Evolutionary conservation across 2,329 filamentous ascomycete genomes (phyloP), one percentile per base, ranked within the genome.

Genomic region (Ophiostoma sp.): DNA sequence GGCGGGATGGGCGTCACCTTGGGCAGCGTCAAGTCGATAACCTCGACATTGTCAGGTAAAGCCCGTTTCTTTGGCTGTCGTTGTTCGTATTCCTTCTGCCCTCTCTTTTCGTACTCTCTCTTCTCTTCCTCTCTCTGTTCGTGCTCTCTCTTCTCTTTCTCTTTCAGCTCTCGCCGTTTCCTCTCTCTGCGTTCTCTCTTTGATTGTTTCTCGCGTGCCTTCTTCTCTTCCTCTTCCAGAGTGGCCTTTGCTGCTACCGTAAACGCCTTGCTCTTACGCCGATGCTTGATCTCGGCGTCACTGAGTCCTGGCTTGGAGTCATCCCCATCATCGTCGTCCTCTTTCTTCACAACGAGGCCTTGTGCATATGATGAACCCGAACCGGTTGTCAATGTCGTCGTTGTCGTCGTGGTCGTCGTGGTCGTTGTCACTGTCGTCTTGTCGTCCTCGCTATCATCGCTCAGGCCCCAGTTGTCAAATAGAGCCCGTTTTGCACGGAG

Each of bases 241-340:
- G 49, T 41, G 3, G 42, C 58, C 64, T 40, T 63, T 8, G 68
- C 66, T 4, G 71, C 69, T 1, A 38, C 64, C 40, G 75, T 75
- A 71, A 74, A 74, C n/a, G 73, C 71, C 40, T 71, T 70, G 68
- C 69, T 75, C 41, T 73, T 72, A 67, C 75, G 75, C 18, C 81
- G 76, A 55, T 76, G 74, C 7, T 76, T 70, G 0, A 18, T 9
- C 44, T 65, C 64, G 16, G 64, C 64, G 40, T n/a, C 44, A 16
- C 16, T n/a, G 6, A 63, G 58, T 16, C 9, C 6, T 5, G 58
- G 58, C 41, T 18, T 45, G 38, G 2, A 5, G 27, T 49, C 66
- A 7, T 4, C 18, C 8, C n/a, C 42, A 3, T 38, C 58, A 11
- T n/a, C 36, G 18, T 65, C 62, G 1, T 64, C n/a, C 27, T 65